Evolutionary conservation across 1,284 basidiomycete species (phyloP), one percentile per base, ranked within the genome.

Genomic region (Rhodotorula sp.): DNA sequence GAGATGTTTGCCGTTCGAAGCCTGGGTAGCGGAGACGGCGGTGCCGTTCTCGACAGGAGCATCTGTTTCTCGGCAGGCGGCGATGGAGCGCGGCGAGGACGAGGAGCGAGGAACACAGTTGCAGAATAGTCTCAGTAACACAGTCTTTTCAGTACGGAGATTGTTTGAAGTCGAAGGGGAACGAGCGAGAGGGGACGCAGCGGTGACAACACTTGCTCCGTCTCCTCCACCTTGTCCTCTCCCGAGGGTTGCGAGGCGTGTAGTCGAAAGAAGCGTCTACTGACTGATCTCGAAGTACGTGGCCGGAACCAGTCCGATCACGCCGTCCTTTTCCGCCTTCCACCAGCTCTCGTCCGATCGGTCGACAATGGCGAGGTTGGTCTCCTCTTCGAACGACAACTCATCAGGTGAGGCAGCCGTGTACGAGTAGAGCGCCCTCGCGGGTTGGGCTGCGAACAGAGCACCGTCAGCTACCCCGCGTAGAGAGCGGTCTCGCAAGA

Each of bases 301-400:
- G 52, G 92, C 91, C 57, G 94, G 94, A 6, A 94, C 91, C 77
- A 94, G 87, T 81, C 90, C 90, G 68, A 94, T 87, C 69, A 87
- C 81, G 47, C 92, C 92, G 65, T 85, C 86, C 78, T 86, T 86
- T 81, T 94, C 92, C 47, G 88, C 89, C 82, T 94, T 95, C 90
- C 91, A 96, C 94, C 94, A 97, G 78, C 92, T 90, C 60, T 83
- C 83, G 75, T 94, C 93, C 67, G 84, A 85, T 63, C 82, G 85
- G 78, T 96, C 94, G 65, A 96, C 85, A 71, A 97, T 87, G 16
- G 83, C 83, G 59, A 96, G 81, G 51, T 81, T 78, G 67, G 94
- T 90, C 69, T 90, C 92, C 81, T 92, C 91, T 16, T 81, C 81
- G 77, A 96, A 91, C 0, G 90, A 84, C 31, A 94, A 83, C 79